Base-by-base conservation (phyloP, 1,139 yeast species). In the Candida dubliniensis region DNA sequence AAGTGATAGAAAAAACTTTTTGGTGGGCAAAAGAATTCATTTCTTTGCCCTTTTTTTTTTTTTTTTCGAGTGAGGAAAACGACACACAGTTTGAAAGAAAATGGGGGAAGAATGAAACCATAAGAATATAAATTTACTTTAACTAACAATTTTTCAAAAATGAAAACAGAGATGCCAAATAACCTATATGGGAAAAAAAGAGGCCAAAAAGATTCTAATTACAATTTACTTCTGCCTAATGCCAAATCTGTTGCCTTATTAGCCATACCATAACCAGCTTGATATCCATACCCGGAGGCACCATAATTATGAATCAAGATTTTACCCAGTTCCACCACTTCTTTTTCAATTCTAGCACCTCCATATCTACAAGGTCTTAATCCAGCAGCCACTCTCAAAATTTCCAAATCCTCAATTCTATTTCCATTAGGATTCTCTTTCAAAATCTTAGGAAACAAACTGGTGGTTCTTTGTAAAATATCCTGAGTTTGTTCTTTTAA, bases 281-380 rank as follows among this genome's bases (percentile, higher is more conserved):
- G 74, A 54, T 65, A 76, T 1, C 81, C 81, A 4, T 69, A 66
- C 6, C 74, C 76, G 14, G 76, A 72, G 32, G 75, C 75, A 2
- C 81, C 80, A 51, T 76, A 76, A 51, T 71, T 71, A 52, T 76
- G 81, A 23, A 76, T 66, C 15, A 81, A 52, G 1, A 67, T 46
- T 30, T 52, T 56, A 2, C 59, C 64, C 40, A 69, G 67, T 11
- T 56, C 66, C 11, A 70, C 53, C 2, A 45, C 47, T 51, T 80
- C 82, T 34, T 60, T 60, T 56, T 82, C 89, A 37, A 85, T 76
- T 46, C 90, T 71, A 2, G 72, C 79, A 4, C 91, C 91, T 11
- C 87, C 89, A 38, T 76, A 69, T 60, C 91, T 76, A 38, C 82
- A 71, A 4, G 93, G 93, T 52, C 93, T 73, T 40, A 83, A 68